Evolutionary conservation across 2,329 filamentous ascomycete species (phyloP), one percentile per base, ranked within the genome.

Genomic region (Lecanosticta acicola): DNA sequence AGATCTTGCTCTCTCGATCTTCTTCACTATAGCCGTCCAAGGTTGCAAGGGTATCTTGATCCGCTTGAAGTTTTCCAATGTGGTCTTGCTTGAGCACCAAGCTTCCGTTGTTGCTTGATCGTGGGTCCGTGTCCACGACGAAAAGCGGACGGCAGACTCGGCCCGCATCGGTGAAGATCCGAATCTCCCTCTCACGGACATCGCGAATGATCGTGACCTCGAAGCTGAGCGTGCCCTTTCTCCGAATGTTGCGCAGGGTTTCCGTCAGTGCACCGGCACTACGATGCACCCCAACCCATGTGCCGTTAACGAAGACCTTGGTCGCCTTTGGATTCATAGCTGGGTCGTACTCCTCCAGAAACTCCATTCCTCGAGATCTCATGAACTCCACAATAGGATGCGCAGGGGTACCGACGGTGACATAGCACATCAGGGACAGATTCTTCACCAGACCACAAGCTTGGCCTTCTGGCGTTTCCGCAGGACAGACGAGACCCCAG

Each of bases 361-460:
- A 81, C 63, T 97, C 91, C 88, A 98, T 96, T 61, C 91, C 90
- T 54, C 90, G 78, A 57, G 91, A 85, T 57, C 91, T 87, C 87
- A 98, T 93, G 72, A 94, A 98, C 59, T 95, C 87, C 32, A 91
- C 81, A 58, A 97, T 85, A 1, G 91, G 90, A 46, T 91, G 85
- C 14, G 87, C 87, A 13, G 90, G 88, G 21, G 89, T 94, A 60
- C 91, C 91, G 40, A 97, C 90, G 61, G 89, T 96, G 63, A 98
- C 90, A 61, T 94, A 96, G 65, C 93, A 97, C 91, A 98, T 97
- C 42, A 98, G 76, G 4, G 93, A 90, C 65, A 98, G 65, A 63
- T 98, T 98, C 76, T 98, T 98, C 68, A 98, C 93, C 54, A 98
- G 75, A 71, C 93, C 93, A 73, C 93, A 98, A 69, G 93, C 93